Conservation (phyloP, 2,329 filamentous ascomycete genomes). For the Pseudogymnoascus sp. region DNA sequence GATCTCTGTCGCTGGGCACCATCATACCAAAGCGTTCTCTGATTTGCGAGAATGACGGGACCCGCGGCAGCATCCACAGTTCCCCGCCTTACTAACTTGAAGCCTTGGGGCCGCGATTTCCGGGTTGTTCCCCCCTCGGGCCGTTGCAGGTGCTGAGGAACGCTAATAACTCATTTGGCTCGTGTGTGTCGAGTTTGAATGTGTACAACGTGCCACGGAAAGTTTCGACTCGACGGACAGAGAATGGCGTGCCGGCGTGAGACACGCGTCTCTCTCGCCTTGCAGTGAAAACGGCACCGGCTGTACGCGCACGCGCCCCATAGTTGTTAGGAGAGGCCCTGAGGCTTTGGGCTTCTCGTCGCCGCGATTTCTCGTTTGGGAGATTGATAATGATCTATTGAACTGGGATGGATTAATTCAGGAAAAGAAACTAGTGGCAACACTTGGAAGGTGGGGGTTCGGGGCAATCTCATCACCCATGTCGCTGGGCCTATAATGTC, state of each 20-base stretch:
- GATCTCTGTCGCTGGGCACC: background rate
- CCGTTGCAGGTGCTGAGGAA: slow-evolving; percentile 3
- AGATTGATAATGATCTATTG: background rate
- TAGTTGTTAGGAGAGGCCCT: background rate
- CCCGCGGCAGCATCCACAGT: background rate
- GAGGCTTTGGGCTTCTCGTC: background rate
- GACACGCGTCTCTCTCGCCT: background rate
- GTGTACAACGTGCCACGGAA: background rate
- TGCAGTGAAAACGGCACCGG: background rate
- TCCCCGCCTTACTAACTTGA: background rate
- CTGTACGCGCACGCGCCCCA: background rate
- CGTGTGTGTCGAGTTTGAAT: background rate
- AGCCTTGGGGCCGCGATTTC: background rate
- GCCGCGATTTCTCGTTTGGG: background rate
- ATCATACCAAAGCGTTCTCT: background rate
- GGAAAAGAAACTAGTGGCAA: background rate
- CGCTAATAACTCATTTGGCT: background rate
- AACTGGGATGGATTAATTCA: background rate
- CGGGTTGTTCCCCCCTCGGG: background rate
- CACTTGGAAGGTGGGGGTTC: background rate
- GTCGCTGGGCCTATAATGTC: slow-evolving; percentile 1
- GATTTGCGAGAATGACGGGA: background rate
- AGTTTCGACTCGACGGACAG: background rate
- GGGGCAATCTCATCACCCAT: slow-evolving; percentile 4
- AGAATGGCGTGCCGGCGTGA: background rate